These are phyloP conservation scores for Lithospermum erythrorhizon DNA, from an alignment of 257 asterid species.

Conservation along the genomic window DNA sequence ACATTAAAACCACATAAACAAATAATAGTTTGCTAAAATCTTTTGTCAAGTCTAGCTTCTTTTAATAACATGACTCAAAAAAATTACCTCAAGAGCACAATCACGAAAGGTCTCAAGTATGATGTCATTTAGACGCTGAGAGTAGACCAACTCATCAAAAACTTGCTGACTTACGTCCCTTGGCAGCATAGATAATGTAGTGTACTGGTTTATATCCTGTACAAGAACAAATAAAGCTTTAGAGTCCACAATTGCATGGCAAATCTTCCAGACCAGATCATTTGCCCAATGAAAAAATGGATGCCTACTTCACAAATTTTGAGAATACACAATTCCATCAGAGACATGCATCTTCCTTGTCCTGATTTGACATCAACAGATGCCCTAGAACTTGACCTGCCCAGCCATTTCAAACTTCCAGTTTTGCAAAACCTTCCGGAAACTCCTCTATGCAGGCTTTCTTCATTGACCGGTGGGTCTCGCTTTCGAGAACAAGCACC, in stretches of 20 bases:
- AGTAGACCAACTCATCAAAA: conserved; percentile 72
- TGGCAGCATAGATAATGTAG: conserved; percentile 66
- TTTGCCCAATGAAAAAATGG: too few relatives aligned
- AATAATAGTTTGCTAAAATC: too few relatives aligned
- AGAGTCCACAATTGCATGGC: too few relatives aligned
- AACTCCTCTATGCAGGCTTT: conserved; percentile 45
- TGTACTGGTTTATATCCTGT: conserved; percentile 52
- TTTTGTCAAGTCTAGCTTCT: too few relatives aligned
- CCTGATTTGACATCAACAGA: conserved; percentile 45
- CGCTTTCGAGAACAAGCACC: conserved; percentile 94
- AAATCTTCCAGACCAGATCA: too few relatives aligned
- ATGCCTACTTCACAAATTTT: conserved; percentile 37
- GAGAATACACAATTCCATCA: conserved; percentile 68
- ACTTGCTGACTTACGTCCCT: conserved; percentile 89
- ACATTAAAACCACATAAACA: too few relatives aligned
- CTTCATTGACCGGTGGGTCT: conserved; percentile 65
- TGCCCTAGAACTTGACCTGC: conserved; percentile 49
- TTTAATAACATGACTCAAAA: too few relatives aligned
- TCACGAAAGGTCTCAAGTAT: conserved; percentile 82
- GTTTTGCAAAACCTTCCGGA: conserved; percentile 72
- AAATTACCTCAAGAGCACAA: conserved; percentile 88
- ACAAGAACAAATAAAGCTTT: too few relatives aligned
- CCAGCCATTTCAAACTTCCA: conserved; percentile 96
- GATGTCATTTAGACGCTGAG: conserved; percentile 42
- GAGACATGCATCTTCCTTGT: conserved; percentile 47